Conservation (phyloP, 257 asterid genomes). For the Solanum paucissectum region DNA sequence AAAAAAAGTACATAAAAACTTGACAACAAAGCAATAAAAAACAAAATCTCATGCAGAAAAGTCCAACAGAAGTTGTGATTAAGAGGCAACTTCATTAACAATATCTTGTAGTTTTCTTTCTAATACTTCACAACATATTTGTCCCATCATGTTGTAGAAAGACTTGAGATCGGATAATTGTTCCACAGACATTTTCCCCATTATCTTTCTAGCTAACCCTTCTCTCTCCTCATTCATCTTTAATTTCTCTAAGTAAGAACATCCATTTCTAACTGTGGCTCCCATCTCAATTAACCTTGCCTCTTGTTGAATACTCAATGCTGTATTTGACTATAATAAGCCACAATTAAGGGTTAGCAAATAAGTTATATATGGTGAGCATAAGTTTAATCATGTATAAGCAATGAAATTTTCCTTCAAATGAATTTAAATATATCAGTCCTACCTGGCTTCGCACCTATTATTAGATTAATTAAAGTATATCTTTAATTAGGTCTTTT, state of each 20-base stretch:
- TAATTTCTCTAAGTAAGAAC: slow-evolving; percentile 14
- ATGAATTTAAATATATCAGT: neutral
- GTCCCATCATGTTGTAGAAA: slow-evolving; percentile 32
- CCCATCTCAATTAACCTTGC: slow-evolving; percentile 36
- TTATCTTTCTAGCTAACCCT: slow-evolving; percentile 19
- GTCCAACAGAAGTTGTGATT: neutral
- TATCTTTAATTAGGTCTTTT: neutral
- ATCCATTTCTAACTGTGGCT: slow-evolving; percentile 32
- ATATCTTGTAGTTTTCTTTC: slow-evolving; percentile 20
- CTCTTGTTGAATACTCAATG: slow-evolving; percentile 29
- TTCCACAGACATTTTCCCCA: slow-evolving; percentile 32
- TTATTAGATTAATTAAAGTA: accelerated
- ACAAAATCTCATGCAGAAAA: neutral
- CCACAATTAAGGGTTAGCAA: neutral
- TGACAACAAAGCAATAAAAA: neutral
- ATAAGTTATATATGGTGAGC: neutral
- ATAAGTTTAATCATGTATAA: neutral
- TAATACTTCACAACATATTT: slow-evolving; percentile 28
- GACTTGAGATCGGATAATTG: slow-evolving; percentile 28
- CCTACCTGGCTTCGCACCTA: neutral
- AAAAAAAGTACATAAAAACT: neutral
- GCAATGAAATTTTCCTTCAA: neutral
- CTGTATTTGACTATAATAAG: slow-evolving; percentile 25
- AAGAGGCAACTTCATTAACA: slow-evolving; percentile 16
- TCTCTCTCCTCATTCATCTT: slow-evolving; percentile 26